Evolutionary conservation across 768 basidiomycete genomes (phyloP), one percentile per base, ranked within the genome.

Genomic region (Nidularia sp.): DNA sequence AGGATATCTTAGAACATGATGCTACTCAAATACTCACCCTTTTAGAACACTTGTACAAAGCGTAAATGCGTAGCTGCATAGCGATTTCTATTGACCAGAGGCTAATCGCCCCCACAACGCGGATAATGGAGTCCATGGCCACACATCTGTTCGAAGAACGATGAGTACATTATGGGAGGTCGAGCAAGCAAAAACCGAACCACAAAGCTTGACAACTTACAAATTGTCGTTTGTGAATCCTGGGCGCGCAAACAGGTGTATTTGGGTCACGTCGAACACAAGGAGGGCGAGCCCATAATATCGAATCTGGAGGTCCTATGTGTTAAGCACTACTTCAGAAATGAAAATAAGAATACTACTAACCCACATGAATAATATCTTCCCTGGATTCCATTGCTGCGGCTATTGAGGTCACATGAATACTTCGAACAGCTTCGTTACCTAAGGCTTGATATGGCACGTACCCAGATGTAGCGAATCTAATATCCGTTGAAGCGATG

Each of bases 81-180:
- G 78, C 62, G 12, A 78, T 73, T 57, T 79, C 75, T 12, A 79
- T 66, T 31, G 73, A 69, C 77, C 78, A 78, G 6, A 79, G 60
- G 34, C 69, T 71, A 31, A 78, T 62, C 1, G 73, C 76, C 6
- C 78, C 76, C 4, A 69, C 67, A 7, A 76, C 58, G 3, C 75
- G 70, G 32, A 67, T 75, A 13, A 71, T 67, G 4, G 75, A 67
- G 55, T 76, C 76, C 63, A 73, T 73, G 2, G 67, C 71, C 12
- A 77, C 62, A 52, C 76, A 78, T 35, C 78, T 78, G 39, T 10
- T 34, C 78, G 77, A 15, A 25, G 44, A 45, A 25, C 8, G 22
- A 45, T 45, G 12, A 45, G 9, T 45, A 25, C 25, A n/a, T 45
- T 25, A 25, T 25, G 3, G 25, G 25, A 2, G 25, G 25, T 25